Percentiles rank a stretch among this genome's conserved stretches.
Evolutionary conservation across 2,329 filamentous ascomycete genomes (phyloP).

Genomic region (Bipolaris sorokiniana): DNA sequence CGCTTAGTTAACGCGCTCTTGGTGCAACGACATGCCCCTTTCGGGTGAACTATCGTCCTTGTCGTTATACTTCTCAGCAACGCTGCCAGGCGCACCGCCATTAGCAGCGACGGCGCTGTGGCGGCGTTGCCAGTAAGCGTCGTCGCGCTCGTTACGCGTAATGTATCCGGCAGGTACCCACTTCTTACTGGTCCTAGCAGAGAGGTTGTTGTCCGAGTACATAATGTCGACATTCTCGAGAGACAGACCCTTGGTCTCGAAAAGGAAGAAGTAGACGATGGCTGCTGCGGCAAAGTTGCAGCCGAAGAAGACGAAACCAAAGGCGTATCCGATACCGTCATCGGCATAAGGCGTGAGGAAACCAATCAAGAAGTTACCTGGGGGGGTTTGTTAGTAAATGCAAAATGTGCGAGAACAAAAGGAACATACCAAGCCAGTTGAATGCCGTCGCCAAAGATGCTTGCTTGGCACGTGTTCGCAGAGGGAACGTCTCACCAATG

Average conservation of each 20-base stretch:
- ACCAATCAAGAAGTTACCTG: slow-evolving; percentile 48
- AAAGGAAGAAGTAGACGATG: slow-evolving; percentile 45
- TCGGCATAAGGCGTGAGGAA: slow-evolving; percentile 47
- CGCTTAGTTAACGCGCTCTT: slow-evolving; percentile 22
- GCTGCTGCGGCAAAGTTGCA: slow-evolving; percentile 41
- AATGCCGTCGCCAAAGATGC: slow-evolving; percentile 42
- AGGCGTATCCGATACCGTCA: slow-evolving; percentile 41
- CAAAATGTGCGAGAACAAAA: background rate
- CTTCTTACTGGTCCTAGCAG: slow-evolving; percentile 39
- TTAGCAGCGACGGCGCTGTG: slow-evolving; percentile 26
- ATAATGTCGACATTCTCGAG: slow-evolving; percentile 47
- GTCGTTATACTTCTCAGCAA: slow-evolving; percentile 28
- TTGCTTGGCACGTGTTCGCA: slow-evolving; percentile 44
- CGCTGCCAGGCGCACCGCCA: slow-evolving; percentile 10
- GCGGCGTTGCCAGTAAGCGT: slow-evolving; percentile 35
- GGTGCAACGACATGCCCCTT: slow-evolving; percentile 30
- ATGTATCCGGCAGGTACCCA: slow-evolving; percentile 45
- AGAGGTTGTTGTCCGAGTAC: slow-evolving; percentile 40
- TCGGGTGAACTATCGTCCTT: slow-evolving; percentile 31
- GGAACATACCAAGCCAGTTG: slow-evolving; percentile 38
- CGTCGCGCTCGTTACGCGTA: slow-evolving; percentile 37
- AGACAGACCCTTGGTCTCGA: slow-evolving; percentile 43
- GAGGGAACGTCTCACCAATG: slow-evolving; percentile 44
- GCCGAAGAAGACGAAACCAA: slow-evolving; percentile 47
- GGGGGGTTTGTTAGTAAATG: slow-evolving; percentile 24